Conservation (phyloP, 225 moss, liverwort and hornwort genomes). For the Anthoceros angustus region DNA sequence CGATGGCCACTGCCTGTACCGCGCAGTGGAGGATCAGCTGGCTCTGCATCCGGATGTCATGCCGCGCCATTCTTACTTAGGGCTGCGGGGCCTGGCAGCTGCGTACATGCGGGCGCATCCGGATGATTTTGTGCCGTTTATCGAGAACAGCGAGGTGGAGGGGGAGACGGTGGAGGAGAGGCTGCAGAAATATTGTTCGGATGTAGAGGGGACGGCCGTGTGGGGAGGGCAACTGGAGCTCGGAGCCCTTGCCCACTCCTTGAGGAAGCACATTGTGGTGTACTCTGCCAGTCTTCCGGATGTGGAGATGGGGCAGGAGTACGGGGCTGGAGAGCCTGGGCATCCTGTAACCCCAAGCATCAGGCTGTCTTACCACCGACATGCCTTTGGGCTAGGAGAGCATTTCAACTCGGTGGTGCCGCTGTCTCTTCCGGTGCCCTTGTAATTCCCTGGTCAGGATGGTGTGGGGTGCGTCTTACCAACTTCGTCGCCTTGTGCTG, state of each 20-base stretch:
- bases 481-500: too few species aligned
- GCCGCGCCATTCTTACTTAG: constrained; percentile 41
- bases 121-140: constrained; percentile 65
- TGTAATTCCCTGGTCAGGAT: not conserved
- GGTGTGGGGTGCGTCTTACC: not conserved
- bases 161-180: constrained; percentile 46
- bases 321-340: constrained; percentile 20
- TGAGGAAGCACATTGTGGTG: constrained; percentile 75
- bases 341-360: constrained; percentile 16
- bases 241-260: constrained; percentile 66
- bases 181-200: constrained; percentile 78
- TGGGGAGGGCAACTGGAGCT: constrained; percentile 98
- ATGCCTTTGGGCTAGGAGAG: constrained; percentile 94
- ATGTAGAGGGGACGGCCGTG: constrained; percentile 70
- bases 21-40: constrained; percentile 87
- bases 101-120: constrained; percentile 64
- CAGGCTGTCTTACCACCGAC: constrained; percentile 80
- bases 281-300: constrained; percentile 57
- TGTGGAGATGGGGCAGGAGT: constrained; percentile 91
- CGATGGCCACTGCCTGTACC: constrained; percentile 88
- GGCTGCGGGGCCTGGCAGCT: constrained; percentile 71
- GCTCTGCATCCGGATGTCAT: constrained; percentile 30
- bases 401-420: constrained; percentile 96
- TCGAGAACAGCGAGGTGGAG: constrained; percentile 50
- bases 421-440: not conserved